phyloP scores from a whole-genome alignment of 306 rosid species.

The Alnus rubra region DNA sequence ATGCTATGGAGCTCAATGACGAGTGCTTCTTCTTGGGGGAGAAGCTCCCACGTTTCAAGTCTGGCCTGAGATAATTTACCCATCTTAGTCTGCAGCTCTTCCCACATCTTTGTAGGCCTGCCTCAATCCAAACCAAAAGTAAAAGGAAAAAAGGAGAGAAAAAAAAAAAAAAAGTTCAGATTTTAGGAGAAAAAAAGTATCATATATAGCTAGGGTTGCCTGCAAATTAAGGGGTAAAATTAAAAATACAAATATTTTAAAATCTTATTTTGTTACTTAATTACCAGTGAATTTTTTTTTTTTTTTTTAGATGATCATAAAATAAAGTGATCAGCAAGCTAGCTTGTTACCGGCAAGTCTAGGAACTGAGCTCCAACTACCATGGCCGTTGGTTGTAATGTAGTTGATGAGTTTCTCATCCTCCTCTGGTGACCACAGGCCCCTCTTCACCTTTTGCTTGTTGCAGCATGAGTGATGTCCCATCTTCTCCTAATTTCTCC shows the following conservation, averaged over 20 bases:
- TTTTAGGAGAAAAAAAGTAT: neutral
- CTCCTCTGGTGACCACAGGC: slow-evolving; percentile 97
- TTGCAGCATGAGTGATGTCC: slow-evolving; percentile 95
- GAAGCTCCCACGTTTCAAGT: slow-evolving; percentile 90
- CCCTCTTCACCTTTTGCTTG: slow-evolving; percentile 97
- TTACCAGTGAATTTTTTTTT: neutral
- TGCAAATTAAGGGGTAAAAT: neutral
- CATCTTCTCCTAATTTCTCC: slow-evolving; percentile 35
- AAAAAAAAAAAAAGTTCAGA: neutral
- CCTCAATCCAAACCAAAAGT: neutral
- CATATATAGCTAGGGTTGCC: neutral
- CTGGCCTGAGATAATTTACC: slow-evolving; percentile 96
- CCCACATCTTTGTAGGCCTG: slow-evolving; percentile 89
- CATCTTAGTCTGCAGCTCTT: slow-evolving; percentile 96
- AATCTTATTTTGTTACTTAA: neutral
- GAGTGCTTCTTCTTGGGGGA: slow-evolving; percentile 90
- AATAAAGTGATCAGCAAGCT: neutral
- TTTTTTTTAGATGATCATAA: neutral
- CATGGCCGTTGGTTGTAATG: slow-evolving; percentile 83
- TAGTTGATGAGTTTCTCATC: slow-evolving; percentile 93
- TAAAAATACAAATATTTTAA: too few species aligned
- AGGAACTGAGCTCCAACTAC: slow-evolving; percentile 97
- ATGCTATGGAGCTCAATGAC: slow-evolving; percentile 83
- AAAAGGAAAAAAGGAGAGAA: neutral
- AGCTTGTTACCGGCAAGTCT: slow-evolving; percentile 63